Percentiles rank a stretch among this genome's conserved stretches.
phyloP scores from a whole-genome alignment of 1,139 yeast genomes.

The Kodamaea suecica region DNA sequence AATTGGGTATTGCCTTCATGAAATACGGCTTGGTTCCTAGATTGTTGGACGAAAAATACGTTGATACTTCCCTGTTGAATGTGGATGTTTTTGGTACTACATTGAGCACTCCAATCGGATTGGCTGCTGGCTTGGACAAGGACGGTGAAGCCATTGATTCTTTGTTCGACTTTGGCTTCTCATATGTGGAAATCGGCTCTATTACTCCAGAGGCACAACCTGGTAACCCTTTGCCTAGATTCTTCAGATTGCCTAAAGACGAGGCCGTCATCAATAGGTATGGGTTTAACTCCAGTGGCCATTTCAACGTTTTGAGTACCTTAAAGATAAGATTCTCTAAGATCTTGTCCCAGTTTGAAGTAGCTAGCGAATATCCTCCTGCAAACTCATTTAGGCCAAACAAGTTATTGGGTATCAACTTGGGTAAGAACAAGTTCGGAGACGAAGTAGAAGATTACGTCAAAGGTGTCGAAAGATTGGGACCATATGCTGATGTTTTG shows the following conservation, averaged over 20 bases:
- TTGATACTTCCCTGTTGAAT: slow-evolving; percentile 51
- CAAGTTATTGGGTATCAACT: slow-evolving; percentile 72
- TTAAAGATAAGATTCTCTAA: slow-evolving; percentile 59
- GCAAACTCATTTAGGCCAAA: slow-evolving; percentile 62
- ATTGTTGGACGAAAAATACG: slow-evolving; percentile 46
- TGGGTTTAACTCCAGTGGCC: slow-evolving; percentile 93
- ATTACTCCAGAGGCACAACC: slow-evolving; percentile 92
- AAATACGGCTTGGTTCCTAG: slow-evolving; percentile 68
- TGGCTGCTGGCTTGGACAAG: slow-evolving; percentile 96
- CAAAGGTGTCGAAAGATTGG: slow-evolving; percentile 77
- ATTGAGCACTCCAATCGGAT: slow-evolving; percentile 76
- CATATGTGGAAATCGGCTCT: slow-evolving; percentile 90
- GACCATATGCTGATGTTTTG: slow-evolving; percentile 81
- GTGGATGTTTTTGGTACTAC: slow-evolving; percentile 64
- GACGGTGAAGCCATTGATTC: slow-evolving; percentile 93
- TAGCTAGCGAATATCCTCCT: slow-evolving; percentile 25
- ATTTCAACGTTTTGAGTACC: slow-evolving; percentile 64
- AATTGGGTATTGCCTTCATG: slow-evolving; percentile 66
- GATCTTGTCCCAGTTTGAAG: slow-evolving; percentile 23
- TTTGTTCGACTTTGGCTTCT: slow-evolving; percentile 73
- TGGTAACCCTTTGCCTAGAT: slow-evolving; percentile 89
- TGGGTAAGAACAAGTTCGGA: slow-evolving; percentile 90
- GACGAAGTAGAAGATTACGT: slow-evolving; percentile 86
- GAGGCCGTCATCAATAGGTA: slow-evolving; percentile 90
- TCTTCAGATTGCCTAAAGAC: slow-evolving; percentile 80